Evolutionary conservation across 352 stramenopile genomes (phyloP), one percentile per base, ranked within the genome.

Genomic region (Blastocystis sp.): DNA sequence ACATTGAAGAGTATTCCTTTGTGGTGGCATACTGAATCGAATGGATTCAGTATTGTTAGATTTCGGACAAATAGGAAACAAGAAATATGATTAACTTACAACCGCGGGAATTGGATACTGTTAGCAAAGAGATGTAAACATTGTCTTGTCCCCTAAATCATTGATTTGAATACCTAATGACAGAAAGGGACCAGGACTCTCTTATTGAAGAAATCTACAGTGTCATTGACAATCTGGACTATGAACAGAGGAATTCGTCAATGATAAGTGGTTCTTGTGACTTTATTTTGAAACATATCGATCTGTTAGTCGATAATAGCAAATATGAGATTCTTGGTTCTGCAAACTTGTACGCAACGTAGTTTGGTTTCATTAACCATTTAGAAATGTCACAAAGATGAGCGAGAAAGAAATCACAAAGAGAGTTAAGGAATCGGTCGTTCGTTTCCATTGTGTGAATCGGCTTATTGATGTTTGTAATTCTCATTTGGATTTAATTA

Each of bases 381-480:
- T 37, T 37, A 27, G 42, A 21, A 54, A 80, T 27, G 32, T 5
- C 12, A 46, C 16, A n/a, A 74, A 43, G 21, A 43, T 54, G 32
- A 74, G 9, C 11, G 35, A 74, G 63, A 51, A 74, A n/a, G 63
- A 37, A 19, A 49, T 65, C n/a, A 51, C n/a, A 19, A 19, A 66
- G 12, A 37, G 65, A 21, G 5, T 37, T 29, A 66, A 21, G 54
- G 29, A 43, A 46, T 46, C 2, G 3, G 27, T 61, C 12, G 3
- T 32, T 12, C 71, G 71, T 9, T 83, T 65, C 71, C 12, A n/a
- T 29, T 83, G 71, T 43, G n/a, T 83, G 9, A 46, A 66, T 67
- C 27, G 27, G 71, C 21, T 83, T 11, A 19, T 66, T 6, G 51
- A 83, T 37, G 71, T 83, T 16, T 9, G 43, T 67, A 7, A 61